Conservation (phyloP, 2,329 filamentous ascomycete genomes). For the Monosporascus sp. region DNA sequence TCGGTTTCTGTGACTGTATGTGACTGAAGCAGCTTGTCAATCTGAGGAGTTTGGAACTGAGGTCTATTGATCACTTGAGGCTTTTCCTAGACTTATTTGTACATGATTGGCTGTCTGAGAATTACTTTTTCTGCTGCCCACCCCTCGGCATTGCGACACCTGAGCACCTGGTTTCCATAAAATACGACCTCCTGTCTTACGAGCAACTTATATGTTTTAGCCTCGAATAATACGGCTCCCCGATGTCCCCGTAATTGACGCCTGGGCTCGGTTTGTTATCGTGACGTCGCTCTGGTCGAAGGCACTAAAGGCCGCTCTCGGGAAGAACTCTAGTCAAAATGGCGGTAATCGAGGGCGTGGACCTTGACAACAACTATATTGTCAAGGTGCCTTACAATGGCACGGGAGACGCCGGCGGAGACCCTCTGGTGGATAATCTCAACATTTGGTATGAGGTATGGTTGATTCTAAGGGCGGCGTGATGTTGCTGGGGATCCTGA, state of each 20-base stretch:
- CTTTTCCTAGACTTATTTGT: neutral
- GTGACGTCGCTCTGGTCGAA: neutral
- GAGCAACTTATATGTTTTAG: too few relatives aligned
- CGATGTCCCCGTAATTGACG: too few relatives aligned
- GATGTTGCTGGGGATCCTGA: constrained; percentile 15
- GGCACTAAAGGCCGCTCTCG: neutral
- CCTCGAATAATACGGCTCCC: too few relatives aligned
- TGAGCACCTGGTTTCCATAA: too few relatives aligned
- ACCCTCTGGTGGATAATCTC: constrained; percentile 62
- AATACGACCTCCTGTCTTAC: too few relatives aligned
- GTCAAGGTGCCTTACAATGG: constrained; percentile 57
- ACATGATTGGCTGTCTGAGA: neutral
- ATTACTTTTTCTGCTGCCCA: neutral
- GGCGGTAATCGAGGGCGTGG: constrained; percentile 32
- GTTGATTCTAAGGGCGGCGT: neutral
- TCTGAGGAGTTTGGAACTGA: neutral
- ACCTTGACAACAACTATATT: constrained; percentile 42
- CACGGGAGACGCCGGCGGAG: constrained; percentile 58
- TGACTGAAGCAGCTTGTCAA: neutral
- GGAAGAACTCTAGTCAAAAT: constrained; percentile 17
- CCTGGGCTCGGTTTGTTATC: too few relatives aligned
- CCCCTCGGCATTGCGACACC: neutral
- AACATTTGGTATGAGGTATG: constrained; percentile 74
- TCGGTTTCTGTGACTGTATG: too few relatives aligned
- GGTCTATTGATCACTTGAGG: neutral